Percentiles rank a stretch among this genome's conserved stretches.
Evolutionary conservation across 495 filamentous ascomycete genomes (phyloP).

Genomic region (Aspergillus sparsus): DNA sequence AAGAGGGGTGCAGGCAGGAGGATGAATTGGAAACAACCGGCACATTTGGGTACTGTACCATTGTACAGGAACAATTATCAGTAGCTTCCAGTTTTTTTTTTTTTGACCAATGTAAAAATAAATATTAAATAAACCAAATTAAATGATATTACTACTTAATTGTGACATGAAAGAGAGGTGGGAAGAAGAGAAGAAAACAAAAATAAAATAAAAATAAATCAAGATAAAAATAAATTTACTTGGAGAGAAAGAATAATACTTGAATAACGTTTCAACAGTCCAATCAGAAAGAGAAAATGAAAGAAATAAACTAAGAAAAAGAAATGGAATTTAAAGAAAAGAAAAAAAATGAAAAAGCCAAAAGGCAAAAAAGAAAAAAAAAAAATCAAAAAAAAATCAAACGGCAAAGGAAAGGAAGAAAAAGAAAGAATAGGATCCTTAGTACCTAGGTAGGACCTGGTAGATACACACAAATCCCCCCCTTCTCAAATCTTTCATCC

Average conservation of each 20-base stretch:
- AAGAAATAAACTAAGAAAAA: neutral
- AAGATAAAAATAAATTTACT: too few species aligned
- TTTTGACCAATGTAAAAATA: too few species aligned
- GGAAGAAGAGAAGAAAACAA: neutral
- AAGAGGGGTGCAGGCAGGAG: constrained; percentile 16
- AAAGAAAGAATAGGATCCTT: constrained; percentile 15
- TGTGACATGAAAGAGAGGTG: neutral
- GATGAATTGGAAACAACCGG: constrained; percentile 17
- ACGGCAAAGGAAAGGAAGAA: neutral
- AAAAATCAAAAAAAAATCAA: constrained; percentile 10
- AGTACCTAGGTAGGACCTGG: too few species aligned
- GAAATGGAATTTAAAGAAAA: constrained; percentile 15
- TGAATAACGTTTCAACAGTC: constrained; percentile 8
- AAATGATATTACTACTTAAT: too few species aligned
- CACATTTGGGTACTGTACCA: constrained; percentile 5
- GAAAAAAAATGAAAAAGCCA: neutral
- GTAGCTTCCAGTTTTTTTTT: neutral
- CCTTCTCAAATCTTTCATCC: constrained; percentile 2
- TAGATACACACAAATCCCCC: neutral
- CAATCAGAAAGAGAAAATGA: constrained; percentile 6
- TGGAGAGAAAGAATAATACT: neutral
- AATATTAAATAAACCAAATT: too few species aligned
- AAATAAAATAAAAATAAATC: neutral
- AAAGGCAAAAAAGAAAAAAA: constrained; percentile 6
- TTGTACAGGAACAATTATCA: constrained; percentile 10